Conservation (phyloP, 768 basidiomycete species). For the Auriscalpium orientale region DNA sequence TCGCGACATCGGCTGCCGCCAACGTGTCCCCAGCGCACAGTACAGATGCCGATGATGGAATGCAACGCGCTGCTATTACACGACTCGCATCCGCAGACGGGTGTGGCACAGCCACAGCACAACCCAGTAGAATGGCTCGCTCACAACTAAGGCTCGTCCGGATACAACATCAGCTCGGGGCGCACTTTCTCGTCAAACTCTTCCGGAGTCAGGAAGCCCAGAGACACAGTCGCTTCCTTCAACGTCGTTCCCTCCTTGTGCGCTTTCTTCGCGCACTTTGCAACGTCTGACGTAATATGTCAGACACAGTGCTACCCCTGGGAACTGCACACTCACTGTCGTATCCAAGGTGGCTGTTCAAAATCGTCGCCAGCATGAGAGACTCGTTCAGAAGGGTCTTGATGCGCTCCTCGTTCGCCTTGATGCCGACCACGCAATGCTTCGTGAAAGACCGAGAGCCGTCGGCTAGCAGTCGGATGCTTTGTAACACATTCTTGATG, state of each 20-base stretch:
- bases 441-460: slow-evolving; percentile 94
- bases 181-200: slow-evolving; percentile 94
- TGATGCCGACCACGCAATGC: slow-evolving; percentile 93
- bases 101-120: too few species aligned
- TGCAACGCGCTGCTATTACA: too few species aligned
- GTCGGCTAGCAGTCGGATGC: slow-evolving; percentile 88
- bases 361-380: slow-evolving; percentile 94
- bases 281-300: slow-evolving; percentile 63
- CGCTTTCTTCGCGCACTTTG: slow-evolving; percentile 99
- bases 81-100: too few species aligned
- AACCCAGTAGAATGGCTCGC: too few species aligned
- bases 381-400: slow-evolving; percentile 85
- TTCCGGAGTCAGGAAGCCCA: slow-evolving; percentile 80
- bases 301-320: slow-evolving; percentile 1
- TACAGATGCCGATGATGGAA: too few species aligned
- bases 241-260: slow-evolving; percentile 96
- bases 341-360: slow-evolving; percentile 94
- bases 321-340: slow-evolving; percentile 61
- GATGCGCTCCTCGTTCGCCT: slow-evolving; percentile 95
- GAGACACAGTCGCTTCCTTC: slow-evolving; percentile 86
- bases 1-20: too few species aligned
- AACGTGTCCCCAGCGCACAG: too few species aligned
- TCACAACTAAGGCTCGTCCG: slow-evolving; percentile 39
- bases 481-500: slow-evolving; percentile 95
- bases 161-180: slow-evolving; percentile 84